phyloP scores from a whole-genome alignment of 768 basidiomycete genomes.

The Boletus bicolor region DNA sequence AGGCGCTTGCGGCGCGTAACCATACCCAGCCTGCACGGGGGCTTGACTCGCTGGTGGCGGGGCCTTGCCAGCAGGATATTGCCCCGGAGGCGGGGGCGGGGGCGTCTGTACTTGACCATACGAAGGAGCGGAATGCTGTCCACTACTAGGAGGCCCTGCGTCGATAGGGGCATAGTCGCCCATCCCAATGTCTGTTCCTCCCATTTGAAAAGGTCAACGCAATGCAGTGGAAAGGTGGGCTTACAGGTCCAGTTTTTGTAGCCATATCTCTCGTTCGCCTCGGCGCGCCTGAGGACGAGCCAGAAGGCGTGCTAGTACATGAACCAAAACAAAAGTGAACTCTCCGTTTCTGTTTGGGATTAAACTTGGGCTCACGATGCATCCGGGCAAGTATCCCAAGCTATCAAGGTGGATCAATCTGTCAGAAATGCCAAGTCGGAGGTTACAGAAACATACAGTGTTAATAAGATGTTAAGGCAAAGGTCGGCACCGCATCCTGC shows the following conservation, averaged over 20 bases:
- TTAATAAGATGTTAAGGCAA: constrained; percentile 75
- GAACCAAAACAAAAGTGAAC: neutral
- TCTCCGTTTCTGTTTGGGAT: neutral
- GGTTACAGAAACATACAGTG: constrained; percentile 50
- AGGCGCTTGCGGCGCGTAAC: neutral
- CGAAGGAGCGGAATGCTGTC: too few relatives aligned
- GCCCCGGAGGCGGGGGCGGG: neutral
- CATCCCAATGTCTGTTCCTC: constrained; percentile 17
- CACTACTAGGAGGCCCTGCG: neutral
- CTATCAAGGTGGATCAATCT: constrained; percentile 32
- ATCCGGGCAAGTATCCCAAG: constrained; percentile 71
- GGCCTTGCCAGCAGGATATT: neutral
- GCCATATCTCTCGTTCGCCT: constrained; percentile 58
- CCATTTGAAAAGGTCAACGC: neutral
- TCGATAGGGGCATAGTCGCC: constrained; percentile 8
- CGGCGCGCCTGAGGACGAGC: constrained; percentile 79
- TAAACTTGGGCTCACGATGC: constrained; percentile 35
- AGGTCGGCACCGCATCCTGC: constrained; percentile 82
- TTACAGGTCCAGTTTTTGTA: constrained; percentile 25
- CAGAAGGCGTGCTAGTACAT: constrained; percentile 69
- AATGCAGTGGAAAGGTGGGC: neutral
- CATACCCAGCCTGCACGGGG: neutral
- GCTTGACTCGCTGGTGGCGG: neutral
- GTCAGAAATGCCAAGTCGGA: neutral
- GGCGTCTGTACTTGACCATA: neutral